phyloP scores from a whole-genome alignment of 2,329 filamentous ascomycete species.

The Sclerotiophoma versabilis region DNA sequence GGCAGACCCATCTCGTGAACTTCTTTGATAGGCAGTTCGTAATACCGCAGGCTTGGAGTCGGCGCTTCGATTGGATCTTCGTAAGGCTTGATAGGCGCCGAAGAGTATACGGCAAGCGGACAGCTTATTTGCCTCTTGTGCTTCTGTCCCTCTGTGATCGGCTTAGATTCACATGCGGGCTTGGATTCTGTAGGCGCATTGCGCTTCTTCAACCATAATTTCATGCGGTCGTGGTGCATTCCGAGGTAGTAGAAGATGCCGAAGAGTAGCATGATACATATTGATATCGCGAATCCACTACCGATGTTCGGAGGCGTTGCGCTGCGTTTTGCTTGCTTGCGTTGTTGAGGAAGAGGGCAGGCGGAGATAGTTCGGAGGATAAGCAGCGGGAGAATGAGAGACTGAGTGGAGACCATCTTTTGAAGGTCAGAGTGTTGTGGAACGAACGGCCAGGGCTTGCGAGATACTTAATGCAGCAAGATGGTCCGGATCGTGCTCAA shows the following conservation, averaged over 20 bases:
- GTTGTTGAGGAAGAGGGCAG: not conserved
- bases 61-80: conserved; percentile 6
- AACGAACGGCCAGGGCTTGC: not conserved
- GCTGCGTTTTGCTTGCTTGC: conserved; percentile 3
- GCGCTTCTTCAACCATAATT: conserved; percentile 13
- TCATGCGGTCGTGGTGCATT: conserved; percentile 14
- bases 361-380: conserved; percentile 8
- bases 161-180: not conserved
- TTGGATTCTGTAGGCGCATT: not conserved
- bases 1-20: conserved; percentile 13
- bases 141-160: not conserved
- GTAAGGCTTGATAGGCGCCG: conserved; percentile 12
- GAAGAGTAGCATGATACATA: conserved; percentile 16
- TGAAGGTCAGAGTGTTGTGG: not conserved
- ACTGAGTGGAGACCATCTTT: not conserved
- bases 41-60: conserved; percentile 7
- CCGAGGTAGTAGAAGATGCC: conserved; percentile 22
- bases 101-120: conserved; percentile 6
- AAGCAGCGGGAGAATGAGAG: not conserved
- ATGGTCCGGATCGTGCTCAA: not conserved
- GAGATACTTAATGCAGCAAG: conserved; percentile 7
- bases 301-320: conserved; percentile 10
- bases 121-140: conserved; percentile 7
- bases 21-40: conserved; percentile 10
- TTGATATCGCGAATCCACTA: conserved; percentile 17